Base-by-base conservation (phyloP, 2,329 filamentous ascomycete genomes). In the Curvularia sp. region DNA sequence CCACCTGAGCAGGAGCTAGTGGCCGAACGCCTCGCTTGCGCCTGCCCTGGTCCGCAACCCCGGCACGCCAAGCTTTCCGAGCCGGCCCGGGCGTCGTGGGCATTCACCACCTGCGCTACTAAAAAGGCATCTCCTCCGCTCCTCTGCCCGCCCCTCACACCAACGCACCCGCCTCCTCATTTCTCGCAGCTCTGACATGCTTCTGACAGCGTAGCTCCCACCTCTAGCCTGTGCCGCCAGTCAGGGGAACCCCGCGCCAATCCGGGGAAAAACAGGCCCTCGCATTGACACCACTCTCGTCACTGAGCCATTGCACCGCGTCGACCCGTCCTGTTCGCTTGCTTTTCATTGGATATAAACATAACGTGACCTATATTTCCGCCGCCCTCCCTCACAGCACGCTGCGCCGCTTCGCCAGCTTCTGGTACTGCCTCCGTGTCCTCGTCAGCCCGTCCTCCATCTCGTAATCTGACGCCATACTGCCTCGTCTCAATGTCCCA, bases 361-460 rank as follows among this genome's bases (percentile, higher is more conserved):
- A 44, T 15, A 44, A 26, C 12, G 20, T 31, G 43, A 31, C 26
- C n/a, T 15, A 24, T 13, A 4, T 47, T 3, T 15, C 28, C n/a
- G 26, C 18, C 18, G 10, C 28, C 15, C 18, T 13, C 9, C 15
- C 42, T 71, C 53, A 78, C 20, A 79, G 55, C 59, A 74, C 63
- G 62, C 76, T 78, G 62, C 62, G 73, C 66, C 77, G 65, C 60
- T 77, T 77, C 35, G 73, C 68, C 53, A 78, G 58, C 62, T 70
- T 77, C 4, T 60, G 64, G 61, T 76, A 78, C 54, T 74, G 64
- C 47, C 65, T 66, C 58, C 69, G 67, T 49, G 70, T 71, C 58
- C 75, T 68, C 22, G 73, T 72, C 53, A 66, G 67, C 28, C 68
- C 74, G 47, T 76, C 68, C 55, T 77, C 75, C 53, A 79, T 65